Evolutionary conservation across 177 flowering plant genomes (phyloP).

Genomic region (Vitis hybrid): DNA sequence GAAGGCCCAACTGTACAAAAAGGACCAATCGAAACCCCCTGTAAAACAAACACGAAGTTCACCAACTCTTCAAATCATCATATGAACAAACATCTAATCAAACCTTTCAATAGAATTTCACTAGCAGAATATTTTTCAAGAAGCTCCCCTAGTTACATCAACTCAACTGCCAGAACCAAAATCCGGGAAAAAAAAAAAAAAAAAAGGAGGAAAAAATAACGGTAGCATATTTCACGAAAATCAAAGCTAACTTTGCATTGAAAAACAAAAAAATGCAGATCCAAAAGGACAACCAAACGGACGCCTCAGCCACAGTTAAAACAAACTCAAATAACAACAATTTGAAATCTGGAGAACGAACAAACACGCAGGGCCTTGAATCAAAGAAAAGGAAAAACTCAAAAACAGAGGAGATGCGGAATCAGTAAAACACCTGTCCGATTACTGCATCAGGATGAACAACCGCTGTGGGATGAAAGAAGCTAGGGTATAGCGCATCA

Average conservation of each 20-base stretch:
- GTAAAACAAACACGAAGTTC: slow-evolving; percentile 4
- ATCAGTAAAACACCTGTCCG: slow-evolving; percentile 51
- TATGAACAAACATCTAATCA: not conserved
- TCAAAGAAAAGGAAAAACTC: not conserved
- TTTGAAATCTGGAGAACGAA: not conserved
- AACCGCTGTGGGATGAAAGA: slow-evolving; percentile 58
- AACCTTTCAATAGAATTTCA: not conserved
- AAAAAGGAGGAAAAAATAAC: too few species aligned
- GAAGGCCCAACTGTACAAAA: slow-evolving; percentile 78
- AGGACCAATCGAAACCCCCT: slow-evolving; percentile 80
- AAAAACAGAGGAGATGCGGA: not conserved
- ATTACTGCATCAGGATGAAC: slow-evolving; percentile 59
- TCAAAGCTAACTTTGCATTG: too few species aligned
- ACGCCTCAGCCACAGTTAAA: not conserved
- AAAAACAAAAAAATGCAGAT: too few species aligned
- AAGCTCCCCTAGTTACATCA: not conserved
- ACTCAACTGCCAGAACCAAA: too few species aligned
- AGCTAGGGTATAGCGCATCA: slow-evolving; percentile 12
- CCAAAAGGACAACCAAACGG: too few species aligned
- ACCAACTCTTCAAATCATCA: not conserved
- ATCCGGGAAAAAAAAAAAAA: too few species aligned
- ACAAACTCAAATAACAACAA: not conserved
- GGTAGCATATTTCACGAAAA: too few species aligned
- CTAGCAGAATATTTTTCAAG: not conserved
- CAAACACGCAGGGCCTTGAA: not conserved